Conservation (phyloP, 345 rosid genomes). For the Moringa oleifera region DNA sequence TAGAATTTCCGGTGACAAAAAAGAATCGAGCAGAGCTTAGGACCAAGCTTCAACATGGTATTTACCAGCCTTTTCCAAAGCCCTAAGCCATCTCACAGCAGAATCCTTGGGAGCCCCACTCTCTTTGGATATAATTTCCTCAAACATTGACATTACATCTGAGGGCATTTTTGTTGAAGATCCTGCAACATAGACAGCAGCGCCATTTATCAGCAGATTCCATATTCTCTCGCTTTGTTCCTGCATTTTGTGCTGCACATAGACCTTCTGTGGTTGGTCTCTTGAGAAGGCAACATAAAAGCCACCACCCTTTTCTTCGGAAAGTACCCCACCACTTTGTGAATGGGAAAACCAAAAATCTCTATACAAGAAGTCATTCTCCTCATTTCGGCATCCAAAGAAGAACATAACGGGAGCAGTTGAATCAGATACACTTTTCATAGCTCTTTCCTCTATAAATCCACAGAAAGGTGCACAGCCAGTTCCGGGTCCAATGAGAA, state of each 20-base stretch:
- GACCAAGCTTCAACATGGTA: constrained; percentile 98
- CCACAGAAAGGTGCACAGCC: constrained; percentile 98
- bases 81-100: constrained; percentile 54
- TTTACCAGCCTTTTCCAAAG: constrained; percentile 67
- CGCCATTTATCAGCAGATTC: constrained; percentile 56
- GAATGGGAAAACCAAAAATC: constrained; percentile 77
- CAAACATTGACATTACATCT: constrained; percentile 68
- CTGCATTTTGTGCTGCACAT: constrained; percentile 79
- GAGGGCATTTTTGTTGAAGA: constrained; percentile 92
- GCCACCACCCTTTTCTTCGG: constrained; percentile 76
- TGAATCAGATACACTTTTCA: constrained; percentile 36
- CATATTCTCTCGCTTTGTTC: constrained; percentile 58
- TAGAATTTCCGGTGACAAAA: too few species aligned
- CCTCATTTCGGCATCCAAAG: constrained; percentile 84
- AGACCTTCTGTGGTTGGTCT: constrained; percentile 82
- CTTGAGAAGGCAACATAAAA: constrained; percentile 85
- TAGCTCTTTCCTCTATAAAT: constrained; percentile 72
- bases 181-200: constrained; percentile 76
- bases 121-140: constrained; percentile 63
- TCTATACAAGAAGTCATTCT: constrained; percentile 63
- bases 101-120: constrained; percentile 52
- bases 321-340: constrained; percentile 45
- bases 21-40: constrained; percentile 25
- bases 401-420: constrained; percentile 70
- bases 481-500: constrained; percentile 89